Evolutionary conservation across 495 filamentous ascomycete genomes (phyloP), one percentile per base, ranked within the genome.

Genomic region (Talaromyces proteolyticus): DNA sequence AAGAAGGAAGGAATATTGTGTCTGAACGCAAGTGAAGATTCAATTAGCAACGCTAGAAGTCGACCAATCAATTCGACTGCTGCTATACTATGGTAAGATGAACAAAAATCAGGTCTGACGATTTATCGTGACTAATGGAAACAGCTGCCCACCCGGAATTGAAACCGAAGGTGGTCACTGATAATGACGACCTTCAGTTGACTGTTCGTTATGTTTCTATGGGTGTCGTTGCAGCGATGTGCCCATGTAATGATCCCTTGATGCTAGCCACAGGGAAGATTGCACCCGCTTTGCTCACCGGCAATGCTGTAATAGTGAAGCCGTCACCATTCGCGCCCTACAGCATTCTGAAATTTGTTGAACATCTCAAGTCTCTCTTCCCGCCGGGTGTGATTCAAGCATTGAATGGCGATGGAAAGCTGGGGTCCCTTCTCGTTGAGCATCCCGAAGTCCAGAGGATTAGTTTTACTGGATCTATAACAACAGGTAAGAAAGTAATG

Each of bases 291-390:
- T 62, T 86, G 1, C 56, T 81, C 6, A 81, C 82, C 0, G 82
- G 82, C 21, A 82, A 82, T 64, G 70, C 73, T 45, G 73, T 84
- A 45, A 82, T 86, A 62, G 69, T 84, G 58, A 86, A 86, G 62
- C 82, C 82, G 0, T 77, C 55, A 0, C 77, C 78, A 2, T 80
- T 77, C 66, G 83, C 82, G 0, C 82, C 82, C 0, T 85, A 86
- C 71, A 71, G 74, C 40, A 74, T 72, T 44, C 69, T 84, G 48
- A 83, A 82, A 54, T 66, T 79, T 51, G 71, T 74, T 53, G 81
- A 85, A 59, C 61, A 82, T n/a, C 69, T 63, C 25, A 73, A 80
- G 52, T 61, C 72, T 5, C 64, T 84, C 49, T 72, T 84, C 37
- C 80, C 82, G 0, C 77, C 77, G 0, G 82, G 81, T 53, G 79